Evolutionary conservation across 2,329 filamentous ascomycete species (phyloP).

Genomic region (Phyllosticta capitalensis): DNA sequence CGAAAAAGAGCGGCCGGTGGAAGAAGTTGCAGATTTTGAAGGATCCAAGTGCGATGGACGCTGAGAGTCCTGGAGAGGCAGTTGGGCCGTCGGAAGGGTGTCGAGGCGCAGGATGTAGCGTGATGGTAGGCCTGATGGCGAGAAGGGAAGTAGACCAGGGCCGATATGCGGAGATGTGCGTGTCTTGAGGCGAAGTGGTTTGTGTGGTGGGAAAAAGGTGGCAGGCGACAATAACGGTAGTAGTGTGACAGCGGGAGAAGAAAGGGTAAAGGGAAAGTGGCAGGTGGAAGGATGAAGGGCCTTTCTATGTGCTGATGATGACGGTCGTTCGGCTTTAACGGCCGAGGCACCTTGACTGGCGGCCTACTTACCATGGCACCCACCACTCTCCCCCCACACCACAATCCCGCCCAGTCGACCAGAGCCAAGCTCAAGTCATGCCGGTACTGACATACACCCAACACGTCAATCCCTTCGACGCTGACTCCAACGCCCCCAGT

Average conservation of each 20-base stretch:
- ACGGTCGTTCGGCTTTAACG: background rate
- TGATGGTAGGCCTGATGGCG: background rate
- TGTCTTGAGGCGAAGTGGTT: background rate
- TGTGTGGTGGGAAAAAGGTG: background rate
- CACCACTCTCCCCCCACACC: background rate
- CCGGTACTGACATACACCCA: conserved; percentile 11
- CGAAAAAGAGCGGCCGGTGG: background rate
- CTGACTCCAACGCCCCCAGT: conserved; percentile 29
- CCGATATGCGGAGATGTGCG: background rate
- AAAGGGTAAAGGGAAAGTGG: background rate
- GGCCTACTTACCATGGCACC: background rate
- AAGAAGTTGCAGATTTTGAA: background rate
- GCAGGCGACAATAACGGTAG: background rate
- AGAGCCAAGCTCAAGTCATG: conserved; percentile 4
- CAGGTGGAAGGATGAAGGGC: background rate
- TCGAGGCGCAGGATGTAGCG: background rate
- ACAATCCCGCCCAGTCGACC: background rate
- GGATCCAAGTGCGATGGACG: background rate
- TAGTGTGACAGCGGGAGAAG: background rate
- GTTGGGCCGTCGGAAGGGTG: background rate
- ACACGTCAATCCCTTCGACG: background rate
- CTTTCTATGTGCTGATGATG: background rate
- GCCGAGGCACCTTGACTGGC: background rate
- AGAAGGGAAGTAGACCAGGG: background rate
- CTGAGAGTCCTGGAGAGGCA: background rate